These are phyloP conservation scores for Eucalyptus viminalis DNA, from an alignment of 345 rosid genomes.

Conservation along the genomic window DNA sequence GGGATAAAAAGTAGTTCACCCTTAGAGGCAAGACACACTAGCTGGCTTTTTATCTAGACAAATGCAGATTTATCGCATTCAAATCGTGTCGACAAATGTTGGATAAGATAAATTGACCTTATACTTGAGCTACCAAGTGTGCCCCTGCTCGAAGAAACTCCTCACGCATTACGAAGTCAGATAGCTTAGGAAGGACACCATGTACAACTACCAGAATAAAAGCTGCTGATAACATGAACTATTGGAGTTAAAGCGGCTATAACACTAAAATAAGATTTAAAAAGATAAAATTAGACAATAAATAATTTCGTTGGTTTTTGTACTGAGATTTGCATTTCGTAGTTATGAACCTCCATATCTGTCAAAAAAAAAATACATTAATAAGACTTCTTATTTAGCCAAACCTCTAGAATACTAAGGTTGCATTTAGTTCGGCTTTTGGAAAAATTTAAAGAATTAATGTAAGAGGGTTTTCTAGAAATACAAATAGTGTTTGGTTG, in stretches of 20 bases:
- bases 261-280: background rate
- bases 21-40: background rate
- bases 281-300: background rate
- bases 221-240: background rate
- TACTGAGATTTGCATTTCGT: background rate
- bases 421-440: background rate
- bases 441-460: background rate
- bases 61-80: background rate
- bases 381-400: background rate
- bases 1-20: background rate
- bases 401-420: background rate
- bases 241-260: background rate
- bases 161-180: background rate
- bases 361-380: background rate
- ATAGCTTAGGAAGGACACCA: background rate
- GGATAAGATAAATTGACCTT: background rate
- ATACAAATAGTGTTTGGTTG: background rate
- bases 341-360: background rate
- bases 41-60: background rate
- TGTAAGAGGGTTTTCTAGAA: background rate
- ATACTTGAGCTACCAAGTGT: background rate
- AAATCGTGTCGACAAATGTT: background rate
- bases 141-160: background rate
- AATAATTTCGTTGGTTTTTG: background rate
- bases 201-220: background rate